Evolutionary conservation across 2,329 filamentous ascomycete genomes (phyloP).

Genomic region (Pseudogymnoascus verrucosus): DNA sequence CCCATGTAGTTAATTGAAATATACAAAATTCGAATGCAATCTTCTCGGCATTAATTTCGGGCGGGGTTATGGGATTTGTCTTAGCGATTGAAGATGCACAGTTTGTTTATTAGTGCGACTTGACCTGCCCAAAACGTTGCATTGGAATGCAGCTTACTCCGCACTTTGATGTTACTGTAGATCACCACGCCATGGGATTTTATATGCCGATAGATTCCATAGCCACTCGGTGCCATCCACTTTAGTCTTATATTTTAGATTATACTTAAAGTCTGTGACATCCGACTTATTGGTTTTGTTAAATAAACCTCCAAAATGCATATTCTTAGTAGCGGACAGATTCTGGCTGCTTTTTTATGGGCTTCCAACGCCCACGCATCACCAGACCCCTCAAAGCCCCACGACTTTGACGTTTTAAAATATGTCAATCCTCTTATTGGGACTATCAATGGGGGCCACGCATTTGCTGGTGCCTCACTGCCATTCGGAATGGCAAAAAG

Average conservation of each 20-base stretch:
- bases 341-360: not conserved
- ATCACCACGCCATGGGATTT: not conserved
- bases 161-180: not conserved
- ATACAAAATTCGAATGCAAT: not conserved
- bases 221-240: not conserved
- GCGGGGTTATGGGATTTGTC: not conserved
- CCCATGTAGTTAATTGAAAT: not conserved
- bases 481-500: conserved; percentile 44
- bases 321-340: not conserved
- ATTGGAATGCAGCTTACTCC: not conserved
- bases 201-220: not conserved
- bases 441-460: conserved; percentile 46
- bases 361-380: not conserved
- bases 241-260: not conserved
- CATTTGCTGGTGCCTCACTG: conserved; percentile 47
- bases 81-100: not conserved
- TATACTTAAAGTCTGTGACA: not conserved
- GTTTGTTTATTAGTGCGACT: not conserved
- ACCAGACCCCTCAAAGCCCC: not conserved
- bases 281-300: not conserved
- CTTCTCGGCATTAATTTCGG: not conserved
- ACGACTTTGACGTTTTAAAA: conserved; percentile 30
- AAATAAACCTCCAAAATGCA: not conserved
- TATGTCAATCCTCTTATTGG: conserved; percentile 47
- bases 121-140: not conserved